phyloP scores from a whole-genome alignment of 345 rosid species.

The Lagerstroemia speciosa region DNA sequence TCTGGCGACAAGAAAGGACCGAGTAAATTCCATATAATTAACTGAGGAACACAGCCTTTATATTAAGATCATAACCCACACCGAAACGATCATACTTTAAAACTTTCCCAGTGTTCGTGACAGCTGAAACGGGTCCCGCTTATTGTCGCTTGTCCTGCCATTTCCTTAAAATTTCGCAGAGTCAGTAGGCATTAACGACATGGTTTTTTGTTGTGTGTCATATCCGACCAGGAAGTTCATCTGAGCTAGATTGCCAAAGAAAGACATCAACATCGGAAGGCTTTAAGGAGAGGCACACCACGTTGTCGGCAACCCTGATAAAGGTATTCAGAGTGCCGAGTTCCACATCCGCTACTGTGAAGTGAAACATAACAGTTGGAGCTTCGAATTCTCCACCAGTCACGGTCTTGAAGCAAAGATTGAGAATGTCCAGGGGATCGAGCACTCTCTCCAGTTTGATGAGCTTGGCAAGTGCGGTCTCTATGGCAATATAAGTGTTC shows the following conservation, averaged over 20 bases:
- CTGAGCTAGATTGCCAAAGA: slow-evolving; percentile 41
- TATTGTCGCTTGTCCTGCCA: too few relatives aligned
- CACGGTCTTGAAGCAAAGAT: slow-evolving; percentile 21
- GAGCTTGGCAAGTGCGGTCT: slow-evolving; percentile 16
- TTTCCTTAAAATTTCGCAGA: slow-evolving; percentile 23
- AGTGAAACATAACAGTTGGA: slow-evolving; percentile 9
- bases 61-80: too few relatives aligned
- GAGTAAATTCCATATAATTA: too few relatives aligned
- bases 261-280: slow-evolving; percentile 14
- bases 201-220: slow-evolving; percentile 23
- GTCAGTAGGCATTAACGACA: slow-evolving; percentile 39
- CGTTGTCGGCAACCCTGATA: slow-evolving; percentile 6
- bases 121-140: too few relatives aligned
- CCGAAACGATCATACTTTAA: too few relatives aligned
- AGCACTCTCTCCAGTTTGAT: slow-evolving; percentile 7
- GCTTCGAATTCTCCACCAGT: background rate
- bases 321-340: slow-evolving; percentile 33
- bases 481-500: slow-evolving; percentile 24
- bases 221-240: slow-evolving; percentile 34
- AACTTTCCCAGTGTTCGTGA: too few relatives aligned
- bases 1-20: too few relatives aligned
- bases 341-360: slow-evolving; percentile 22
- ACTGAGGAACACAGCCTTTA: too few relatives aligned
- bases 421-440: slow-evolving; percentile 25
- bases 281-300: slow-evolving; percentile 29